Evolutionary conservation across 257 asterid species (phyloP), one percentile per base, ranked within the genome.

Genomic region (Salvia rosmarinus): DNA sequence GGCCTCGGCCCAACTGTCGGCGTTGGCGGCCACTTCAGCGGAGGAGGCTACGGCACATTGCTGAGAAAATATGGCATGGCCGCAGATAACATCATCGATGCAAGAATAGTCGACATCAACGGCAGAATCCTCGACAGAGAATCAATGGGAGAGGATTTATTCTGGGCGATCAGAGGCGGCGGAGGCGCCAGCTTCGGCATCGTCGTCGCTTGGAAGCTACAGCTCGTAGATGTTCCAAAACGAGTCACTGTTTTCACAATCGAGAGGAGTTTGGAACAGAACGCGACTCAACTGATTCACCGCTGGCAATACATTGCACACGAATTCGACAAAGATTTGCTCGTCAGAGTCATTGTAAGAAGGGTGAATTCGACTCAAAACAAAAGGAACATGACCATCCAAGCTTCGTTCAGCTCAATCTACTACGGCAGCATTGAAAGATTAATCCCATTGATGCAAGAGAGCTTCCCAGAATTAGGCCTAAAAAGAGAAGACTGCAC

Each of bases 381-480:
- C 2, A 10, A 12, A 2, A 4, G 6, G n/a, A 21, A 55, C 14
- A 3, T 9, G 23, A 78, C 81, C 0, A 42, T 72, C 0, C 44
- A 47, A 6, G 86, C 78, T 0, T 19, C 84, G 0, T 82, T 82
- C 10, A 5, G 9, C 30, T 64, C 82, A 0, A 2, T 79, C 0
- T 84, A 61, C 75, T 76, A 77, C 1, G 86, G 88, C 0, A 65
- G 63, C 4, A 23, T 17, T 6, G 75, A 70, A 19, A 39, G 58
- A 32, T 51, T 84, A 35, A 57, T 84, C 2, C 23, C 74, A 0
- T 0, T 79, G 23, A 74, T 78, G 76, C 77, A 68, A 47, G 21
- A 63, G 30, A 54, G 47, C 6, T 84, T 84, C 69, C 88, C 84
- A 0, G 81, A 84, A 39, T 42, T 84, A 9, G 88, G 82, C 0